A percentile compares a stretch with the other conserved stretches of the same genome.
phyloP scores from a whole-genome alignment of 441 rosid genomes.

The Viola pubescens region DNA sequence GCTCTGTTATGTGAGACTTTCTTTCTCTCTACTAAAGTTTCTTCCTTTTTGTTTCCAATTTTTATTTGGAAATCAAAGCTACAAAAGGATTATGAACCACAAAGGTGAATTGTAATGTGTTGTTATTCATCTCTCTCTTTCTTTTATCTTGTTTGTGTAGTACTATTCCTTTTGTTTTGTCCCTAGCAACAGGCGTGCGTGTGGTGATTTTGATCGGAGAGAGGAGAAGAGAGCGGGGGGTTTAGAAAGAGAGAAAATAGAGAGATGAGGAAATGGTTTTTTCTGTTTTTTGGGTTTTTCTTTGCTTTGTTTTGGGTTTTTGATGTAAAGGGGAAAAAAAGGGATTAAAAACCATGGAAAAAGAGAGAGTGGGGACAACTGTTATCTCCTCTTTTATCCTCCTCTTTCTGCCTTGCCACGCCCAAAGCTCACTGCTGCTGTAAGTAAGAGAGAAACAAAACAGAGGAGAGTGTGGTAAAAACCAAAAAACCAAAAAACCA shows the following conservation, averaged over 20 bases:
- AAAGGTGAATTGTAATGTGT: background rate
- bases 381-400: background rate
- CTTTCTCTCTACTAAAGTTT: slow-evolving; percentile 1
- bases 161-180: background rate
- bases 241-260: background rate
- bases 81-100: background rate
- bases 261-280: background rate
- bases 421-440: background rate
- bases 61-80: background rate
- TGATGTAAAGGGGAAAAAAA: no score
- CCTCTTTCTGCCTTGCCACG: background rate
- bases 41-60: background rate
- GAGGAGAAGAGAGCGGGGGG: background rate
- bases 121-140: background rate
- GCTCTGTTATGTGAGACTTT: background rate
- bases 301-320: background rate
- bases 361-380: slow-evolving; percentile 1
- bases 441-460: slow-evolving; percentile 10
- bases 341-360: slow-evolving; percentile 3
- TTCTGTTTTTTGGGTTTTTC: background rate
- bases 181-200: background rate
- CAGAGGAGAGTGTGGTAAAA: slow-evolving; percentile 9
- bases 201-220: slow-evolving; percentile 6
- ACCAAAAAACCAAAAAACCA: background rate
- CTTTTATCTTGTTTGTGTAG: background rate